Base-by-base conservation (phyloP, 2,329 filamentous ascomycete species). In the Chrysosporium queenslandicum region DNA sequence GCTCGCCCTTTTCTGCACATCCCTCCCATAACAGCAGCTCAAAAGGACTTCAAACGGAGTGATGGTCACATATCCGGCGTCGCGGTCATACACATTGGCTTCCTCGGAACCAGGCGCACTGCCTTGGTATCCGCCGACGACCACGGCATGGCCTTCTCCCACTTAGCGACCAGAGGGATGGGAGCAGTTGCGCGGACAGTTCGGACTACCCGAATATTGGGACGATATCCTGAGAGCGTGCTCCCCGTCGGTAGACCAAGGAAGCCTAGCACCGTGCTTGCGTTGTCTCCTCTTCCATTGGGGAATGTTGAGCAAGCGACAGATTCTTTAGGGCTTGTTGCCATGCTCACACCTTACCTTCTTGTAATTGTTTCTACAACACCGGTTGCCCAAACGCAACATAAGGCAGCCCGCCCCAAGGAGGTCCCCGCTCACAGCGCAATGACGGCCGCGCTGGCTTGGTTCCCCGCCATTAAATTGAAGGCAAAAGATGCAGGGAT, bases 301-400 rank as follows among this genome's bases (percentile, higher is more conserved):
- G 92, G 92, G n/a, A 98, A 97, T 63, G 81, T 94, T 2, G 90
- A 95, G 64, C 84, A 91, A 58, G 78, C 83, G 4, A 94, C 89
- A 2, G 92, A 98, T 66, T 77, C 78, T 2, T 80, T 98, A 74
- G 92, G 92, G 0, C 71, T 98, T 53, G 96, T 94, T 40, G 94
- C 94, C 4, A 89, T 98, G 77, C 75, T 98, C 53, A 98, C 92
- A 0, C 92, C 92, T 0, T 97, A 98, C 68, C 74, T 98, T 3
- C 75, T 98, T 36, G 92, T 98, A 34, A 90, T 98, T 60, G 92
- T 98, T 11, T 98, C 94, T 0, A 98, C 92, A 0, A 98, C 91
- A 0, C 92, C 92, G 0, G 79, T 97, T 32, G 92, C 94, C 3
- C 90, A 96, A 66, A 98, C 92, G 0, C 92, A 98, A 64, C 87